Base-by-base conservation (phyloP, 768 basidiomycete genomes). In the Lentinus tigrinus region DNA sequence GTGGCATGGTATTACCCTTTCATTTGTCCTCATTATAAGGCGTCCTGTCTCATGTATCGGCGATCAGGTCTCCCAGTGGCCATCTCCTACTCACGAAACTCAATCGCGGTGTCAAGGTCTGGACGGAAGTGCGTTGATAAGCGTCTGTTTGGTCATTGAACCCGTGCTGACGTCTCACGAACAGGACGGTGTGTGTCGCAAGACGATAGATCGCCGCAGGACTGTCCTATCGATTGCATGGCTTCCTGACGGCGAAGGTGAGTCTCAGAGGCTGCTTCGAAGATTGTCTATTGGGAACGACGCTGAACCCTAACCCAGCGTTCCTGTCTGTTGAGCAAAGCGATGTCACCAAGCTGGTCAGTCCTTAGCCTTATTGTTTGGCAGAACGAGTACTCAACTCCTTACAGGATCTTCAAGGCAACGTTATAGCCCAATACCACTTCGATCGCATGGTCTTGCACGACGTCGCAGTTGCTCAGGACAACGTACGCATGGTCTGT, bases 251-350 rank as follows among this genome's bases (percentile, higher is more conserved):
- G 83, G 86, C 38, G 76, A 84, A 72, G 78, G 87, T 87, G 26
- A 26, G 48, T 46, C 3, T 24, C 14, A 6, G 7, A 11, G 21
- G 13, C 19, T 40, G 16, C 39, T 10, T 8, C 17, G 5, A 19
- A 4, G 46, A 37, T 13, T 52, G 53, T 3, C 17, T 24, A 11
- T 3, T 55, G 16, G 40, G 36, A 1, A 55, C 28, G 27, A n/a
- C 28, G 27, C 26, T 43, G 37, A 28, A 19, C 49, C 19, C 38
- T 40, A 17, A 44, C 3, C 2, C 44, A 88, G 88, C 81, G 8
- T 89, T 91, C 76, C 70, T 90, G 55, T 87, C 86, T 13, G 85
- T 90, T 16, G 88, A 91, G 69, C 83, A 81, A 19, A 82, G 78
- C 54, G 74, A 76, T 61, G 85, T 88, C 11, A 75, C 76, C 3